These are phyloP conservation scores for Purpureocillium lavendulum DNA, from an alignment of 2,329 filamentous ascomycete genomes.

Conservation along the genomic window DNA sequence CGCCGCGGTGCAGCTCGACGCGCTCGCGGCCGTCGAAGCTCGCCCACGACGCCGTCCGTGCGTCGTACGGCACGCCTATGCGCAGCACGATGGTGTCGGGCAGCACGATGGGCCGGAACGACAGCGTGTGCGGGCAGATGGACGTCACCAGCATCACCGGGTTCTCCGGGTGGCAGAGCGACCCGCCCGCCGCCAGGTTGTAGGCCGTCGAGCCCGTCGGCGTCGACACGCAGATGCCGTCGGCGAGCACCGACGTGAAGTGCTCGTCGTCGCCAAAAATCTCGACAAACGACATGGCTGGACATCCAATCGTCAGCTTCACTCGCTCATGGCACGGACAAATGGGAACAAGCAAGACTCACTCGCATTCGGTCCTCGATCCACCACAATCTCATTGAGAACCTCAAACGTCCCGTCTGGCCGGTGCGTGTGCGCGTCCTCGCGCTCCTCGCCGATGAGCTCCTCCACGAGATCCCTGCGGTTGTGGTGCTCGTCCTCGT, in stretches of 20 bases:
- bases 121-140: slow-evolving; percentile 90
- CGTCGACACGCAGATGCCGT: slow-evolving; percentile 88
- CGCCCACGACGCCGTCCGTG: slow-evolving; percentile 86
- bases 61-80: slow-evolving; percentile 89
- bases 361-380: slow-evolving; percentile 89
- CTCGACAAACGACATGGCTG: slow-evolving; percentile 85
- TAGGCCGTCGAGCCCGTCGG: slow-evolving; percentile 94
- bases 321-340: neutral
- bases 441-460: slow-evolving; percentile 75
- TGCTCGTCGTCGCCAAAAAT: slow-evolving; percentile 93
- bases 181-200: slow-evolving; percentile 91
- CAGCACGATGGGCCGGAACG: slow-evolving; percentile 91
- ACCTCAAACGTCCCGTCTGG: slow-evolving; percentile 84
- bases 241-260: slow-evolving; percentile 87
- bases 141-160: slow-evolving; percentile 91
- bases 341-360: too few species aligned
- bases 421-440: slow-evolving; percentile 75
- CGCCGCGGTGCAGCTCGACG: slow-evolving; percentile 67
- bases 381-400: slow-evolving; percentile 93
- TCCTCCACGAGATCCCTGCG: slow-evolving; percentile 76
- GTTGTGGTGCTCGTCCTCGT: slow-evolving; percentile 27
- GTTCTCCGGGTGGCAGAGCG: slow-evolving; percentile 90
- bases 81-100: slow-evolving; percentile 93
- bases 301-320: neutral
- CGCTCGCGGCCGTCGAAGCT: slow-evolving; percentile 93